Evolutionary conservation across 2,329 filamentous ascomycete species (phyloP).

Genomic region (Microdochium bolleyi): DNA sequence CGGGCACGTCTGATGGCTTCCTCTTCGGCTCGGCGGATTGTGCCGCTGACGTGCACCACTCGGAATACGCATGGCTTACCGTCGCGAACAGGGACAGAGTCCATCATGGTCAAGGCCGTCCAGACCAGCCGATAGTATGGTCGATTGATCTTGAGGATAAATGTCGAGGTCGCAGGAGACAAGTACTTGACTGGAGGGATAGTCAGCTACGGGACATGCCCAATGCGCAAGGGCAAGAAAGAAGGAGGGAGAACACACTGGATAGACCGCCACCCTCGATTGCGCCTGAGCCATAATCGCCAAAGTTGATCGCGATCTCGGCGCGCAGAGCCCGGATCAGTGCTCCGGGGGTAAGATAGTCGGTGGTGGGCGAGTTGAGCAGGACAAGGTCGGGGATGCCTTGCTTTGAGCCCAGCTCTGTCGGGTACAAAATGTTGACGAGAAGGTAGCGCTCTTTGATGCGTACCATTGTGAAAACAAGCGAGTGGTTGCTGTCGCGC

Average conservation of each 20-base stretch:
- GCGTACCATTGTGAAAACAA: slow-evolving; percentile 64
- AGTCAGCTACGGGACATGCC: slow-evolving; percentile 10
- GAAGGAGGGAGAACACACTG: slow-evolving; percentile 35
- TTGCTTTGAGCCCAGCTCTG: slow-evolving; percentile 30
- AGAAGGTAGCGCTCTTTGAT: slow-evolving; percentile 94
- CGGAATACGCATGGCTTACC: slow-evolving; percentile 67
- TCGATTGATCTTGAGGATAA: slow-evolving; percentile 78
- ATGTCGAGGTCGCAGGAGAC: slow-evolving; percentile 85
- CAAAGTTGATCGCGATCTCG: slow-evolving; percentile 67
- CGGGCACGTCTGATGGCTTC: slow-evolving; percentile 77
- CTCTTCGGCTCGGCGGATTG: slow-evolving; percentile 85
- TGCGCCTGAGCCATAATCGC: slow-evolving; percentile 79
- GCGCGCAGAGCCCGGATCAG: slow-evolving; percentile 64
- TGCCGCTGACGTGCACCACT: slow-evolving; percentile 83
- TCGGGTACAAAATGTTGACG: slow-evolving; percentile 86
- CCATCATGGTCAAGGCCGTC: slow-evolving; percentile 79
- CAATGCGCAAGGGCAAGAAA: background rate
- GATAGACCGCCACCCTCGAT: slow-evolving; percentile 56
- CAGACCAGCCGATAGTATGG: slow-evolving; percentile 82
- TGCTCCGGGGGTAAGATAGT: slow-evolving; percentile 56
- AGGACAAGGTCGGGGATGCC: slow-evolving; percentile 54
- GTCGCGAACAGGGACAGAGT: slow-evolving; percentile 52
- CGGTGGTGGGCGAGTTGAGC: slow-evolving; percentile 72
- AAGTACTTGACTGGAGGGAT: slow-evolving; percentile 72
- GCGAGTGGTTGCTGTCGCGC: no score